Percentiles rank a stretch among this genome's conserved stretches.
phyloP scores from a whole-genome alignment of 768 basidiomycete genomes.

The Trametes villosa region DNA sequence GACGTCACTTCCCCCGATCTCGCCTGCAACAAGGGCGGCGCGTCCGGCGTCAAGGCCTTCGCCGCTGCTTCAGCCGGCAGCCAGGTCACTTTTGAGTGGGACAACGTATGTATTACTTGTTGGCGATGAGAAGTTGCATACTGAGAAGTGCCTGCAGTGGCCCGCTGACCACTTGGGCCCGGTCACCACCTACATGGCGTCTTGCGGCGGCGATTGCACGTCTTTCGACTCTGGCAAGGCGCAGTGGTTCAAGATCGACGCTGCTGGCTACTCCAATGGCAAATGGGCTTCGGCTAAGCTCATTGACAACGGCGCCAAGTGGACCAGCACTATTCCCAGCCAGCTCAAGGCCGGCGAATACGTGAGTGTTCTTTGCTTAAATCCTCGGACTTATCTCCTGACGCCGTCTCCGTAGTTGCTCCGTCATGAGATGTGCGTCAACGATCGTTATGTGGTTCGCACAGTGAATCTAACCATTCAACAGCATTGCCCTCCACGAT shows the following conservation, averaged over 20 bases:
- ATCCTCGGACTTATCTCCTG: background rate
- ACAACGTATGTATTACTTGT: conserved; percentile 39
- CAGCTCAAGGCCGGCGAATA: conserved; percentile 51
- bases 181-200: conserved; percentile 56
- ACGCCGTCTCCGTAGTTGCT: conserved; percentile 40
- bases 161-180: conserved; percentile 51
- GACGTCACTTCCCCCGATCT: conserved; percentile 42
- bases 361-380: conserved; percentile 37
- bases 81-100: conserved; percentile 48
- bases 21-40: conserved; percentile 48
- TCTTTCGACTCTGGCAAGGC: conserved; percentile 40
- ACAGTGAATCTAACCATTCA: background rate
- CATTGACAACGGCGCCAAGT: conserved; percentile 44
- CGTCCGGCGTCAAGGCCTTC: conserved; percentile 35
- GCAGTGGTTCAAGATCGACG: conserved; percentile 56
- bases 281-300: conserved; percentile 50
- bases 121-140: background rate
- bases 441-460: background rate
- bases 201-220: conserved; percentile 49
- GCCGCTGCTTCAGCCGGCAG: conserved; percentile 47
- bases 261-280: conserved; percentile 45
- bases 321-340: conserved; percentile 49
- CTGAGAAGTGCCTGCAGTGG: conserved; percentile 28
- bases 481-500: conserved; percentile 51
- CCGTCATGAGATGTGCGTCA: conserved; percentile 51